Conservation (phyloP, 129 eudicot species). For the Glebionis coronaria region DNA sequence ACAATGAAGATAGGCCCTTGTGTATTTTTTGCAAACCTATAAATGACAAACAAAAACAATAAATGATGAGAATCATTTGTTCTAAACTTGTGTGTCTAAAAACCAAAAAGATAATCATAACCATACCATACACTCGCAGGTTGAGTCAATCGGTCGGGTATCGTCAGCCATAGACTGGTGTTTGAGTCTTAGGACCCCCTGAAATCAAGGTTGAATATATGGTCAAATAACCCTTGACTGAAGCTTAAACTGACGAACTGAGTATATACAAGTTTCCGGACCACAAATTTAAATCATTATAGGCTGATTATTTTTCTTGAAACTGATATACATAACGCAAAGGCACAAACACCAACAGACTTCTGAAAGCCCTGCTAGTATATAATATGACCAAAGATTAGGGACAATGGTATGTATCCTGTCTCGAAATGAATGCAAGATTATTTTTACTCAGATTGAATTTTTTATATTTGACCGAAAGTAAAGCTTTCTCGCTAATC, state of each 20-base stretch:
- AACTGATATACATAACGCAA: neutral
- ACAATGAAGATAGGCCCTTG: constrained; percentile 93
- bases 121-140: constrained; percentile 92
- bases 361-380: neutral
- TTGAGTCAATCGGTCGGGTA: constrained; percentile 77
- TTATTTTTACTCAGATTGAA: neutral
- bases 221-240: neutral
- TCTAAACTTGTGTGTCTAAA: neutral
- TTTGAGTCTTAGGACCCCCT: constrained; percentile 86
- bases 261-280: constrained; percentile 6
- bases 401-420: neutral
- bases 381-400: neutral
- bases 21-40: constrained; percentile 90
- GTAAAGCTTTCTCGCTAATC: neutral
- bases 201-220: constrained; percentile 23
- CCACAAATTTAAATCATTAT: neutral
- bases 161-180: constrained; percentile 90
- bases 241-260: neutral
- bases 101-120: constrained; percentile 8
- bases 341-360: constrained; percentile 5
- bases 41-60: constrained; percentile 18
- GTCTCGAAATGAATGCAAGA: neutral
- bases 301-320: neutral
- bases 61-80: constrained; percentile 1
- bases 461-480: neutral